These are phyloP conservation scores for Paracamarosporium sp. DNA, from an alignment of 2,329 filamentous ascomycete species.

Conservation along the genomic window DNA sequence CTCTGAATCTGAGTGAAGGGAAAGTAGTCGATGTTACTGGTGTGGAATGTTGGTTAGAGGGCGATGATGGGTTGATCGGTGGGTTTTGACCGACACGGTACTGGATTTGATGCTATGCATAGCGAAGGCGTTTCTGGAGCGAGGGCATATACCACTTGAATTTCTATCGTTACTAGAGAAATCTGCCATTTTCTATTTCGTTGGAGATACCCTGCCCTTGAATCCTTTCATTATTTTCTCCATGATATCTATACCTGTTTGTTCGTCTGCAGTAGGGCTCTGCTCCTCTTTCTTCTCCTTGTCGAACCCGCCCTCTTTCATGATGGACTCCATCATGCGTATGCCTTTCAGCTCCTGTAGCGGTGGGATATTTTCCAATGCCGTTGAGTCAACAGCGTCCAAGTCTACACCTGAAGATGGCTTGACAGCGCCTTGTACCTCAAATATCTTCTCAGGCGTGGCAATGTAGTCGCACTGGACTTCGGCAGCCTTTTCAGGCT, in stretches of 20 bases:
- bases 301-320: conserved; percentile 27
- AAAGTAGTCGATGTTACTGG: conserved; percentile 21
- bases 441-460: conserved; percentile 42
- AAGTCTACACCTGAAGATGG: conserved; percentile 49
- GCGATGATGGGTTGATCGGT: conserved; percentile 1
- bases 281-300: conserved; percentile 10
- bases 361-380: conserved; percentile 48
- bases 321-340: conserved; percentile 44
- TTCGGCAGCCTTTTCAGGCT: conserved; percentile 43
- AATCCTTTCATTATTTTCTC: conserved; percentile 40
- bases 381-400: conserved; percentile 43
- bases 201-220: conserved; percentile 8
- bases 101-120: too few species aligned
- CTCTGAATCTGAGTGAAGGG: conserved; percentile 14
- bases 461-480: conserved; percentile 52
- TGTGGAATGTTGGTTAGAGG: conserved; percentile 14
- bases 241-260: conserved; percentile 40
- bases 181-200: conserved; percentile 8
- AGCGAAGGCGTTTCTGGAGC: too few species aligned
- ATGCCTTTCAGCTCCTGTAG: conserved; percentile 46
- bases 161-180: too few species aligned
- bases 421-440: conserved; percentile 38
- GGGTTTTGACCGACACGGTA: too few species aligned
- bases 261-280: conserved; percentile 31
- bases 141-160: too few species aligned